Conservation (phyloP, 768 basidiomycete genomes). For the Lenzites betulinus region DNA sequence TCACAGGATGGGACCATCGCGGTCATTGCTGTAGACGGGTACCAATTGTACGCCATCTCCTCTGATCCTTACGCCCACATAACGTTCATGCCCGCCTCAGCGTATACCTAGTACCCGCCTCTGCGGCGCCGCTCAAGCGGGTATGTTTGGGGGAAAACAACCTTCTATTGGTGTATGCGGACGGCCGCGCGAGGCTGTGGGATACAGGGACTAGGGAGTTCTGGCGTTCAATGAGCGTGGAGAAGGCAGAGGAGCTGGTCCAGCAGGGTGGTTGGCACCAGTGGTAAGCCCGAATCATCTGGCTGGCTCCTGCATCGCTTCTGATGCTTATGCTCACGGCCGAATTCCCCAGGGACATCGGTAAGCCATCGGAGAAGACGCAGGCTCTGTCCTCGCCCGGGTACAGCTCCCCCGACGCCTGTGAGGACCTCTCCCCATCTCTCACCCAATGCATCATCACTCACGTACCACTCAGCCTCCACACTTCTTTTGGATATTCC, state of each 20-base stretch:
- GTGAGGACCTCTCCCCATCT: conserved; percentile 11
- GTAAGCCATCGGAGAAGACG: neutral
- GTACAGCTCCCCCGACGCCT: conserved; percentile 23
- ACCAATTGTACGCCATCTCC: conserved; percentile 66
- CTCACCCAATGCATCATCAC: neutral
- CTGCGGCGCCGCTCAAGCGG: conserved; percentile 61
- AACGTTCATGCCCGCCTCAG: conserved; percentile 40
- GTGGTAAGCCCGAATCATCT: too few species aligned
- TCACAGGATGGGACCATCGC: conserved; percentile 82
- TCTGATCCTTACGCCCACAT: neutral
- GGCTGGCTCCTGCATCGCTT: too few species aligned
- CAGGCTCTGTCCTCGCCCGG: neutral
- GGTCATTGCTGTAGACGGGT: conserved; percentile 70
- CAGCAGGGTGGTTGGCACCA: conserved; percentile 72
- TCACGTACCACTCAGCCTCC: conserved; percentile 24
- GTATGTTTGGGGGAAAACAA: conserved; percentile 71
- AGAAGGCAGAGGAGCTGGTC: conserved; percentile 78
- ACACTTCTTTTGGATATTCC: conserved; percentile 35
- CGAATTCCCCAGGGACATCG: neutral
- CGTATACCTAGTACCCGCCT: conserved; percentile 79
- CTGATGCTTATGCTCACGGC: too few species aligned
- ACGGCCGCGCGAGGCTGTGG: conserved; percentile 84
- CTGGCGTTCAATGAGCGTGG: conserved; percentile 74
- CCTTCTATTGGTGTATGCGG: conserved; percentile 73
- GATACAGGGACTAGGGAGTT: conserved; percentile 82